Evolutionary conservation across 345 rosid genomes (phyloP), one percentile per base, ranked within the genome.

Genomic region (Populus tremula): DNA sequence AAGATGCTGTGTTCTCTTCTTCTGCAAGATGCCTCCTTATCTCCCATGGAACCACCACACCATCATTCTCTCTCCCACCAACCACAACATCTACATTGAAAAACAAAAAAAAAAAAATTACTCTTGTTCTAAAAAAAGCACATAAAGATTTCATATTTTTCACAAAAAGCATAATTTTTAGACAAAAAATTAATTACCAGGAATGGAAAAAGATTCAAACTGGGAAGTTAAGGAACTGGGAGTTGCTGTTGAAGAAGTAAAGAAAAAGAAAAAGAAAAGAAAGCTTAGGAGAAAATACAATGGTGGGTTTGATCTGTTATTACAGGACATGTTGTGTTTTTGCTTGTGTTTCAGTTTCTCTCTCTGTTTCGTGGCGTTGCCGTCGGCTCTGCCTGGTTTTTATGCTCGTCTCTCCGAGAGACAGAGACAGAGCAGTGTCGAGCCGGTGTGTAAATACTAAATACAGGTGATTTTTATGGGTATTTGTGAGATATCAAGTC

Each of bases 21-120:
- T 64, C 94, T 39, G 82, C 92, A 75, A 91, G 90, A 59, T 73
- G 82, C 85, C 98, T 92, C 84, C 87, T 86, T 73, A 67, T 74
- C 80, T 84, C 82, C 97, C 82, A 77, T 80, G 79, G 79, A 69
- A 71, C 79, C 76, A 73, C 80, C 45, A 70, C 14, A 16, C 35
- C 86, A n/a, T 13, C 87, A 69, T 74, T 75, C 62, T 69, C 69
- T 23, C 65, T 7, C 47, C 38, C 76, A 49, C 66, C 69, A 70
- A 12, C 47, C 33, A n/a, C 80, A 33, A 21, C 78, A 45, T 61
- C 84, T 62, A 31, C 20, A 33, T 8, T 20, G 69, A 23, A n/a
- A 43, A 71, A 5, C 49, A 38, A 36, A 64, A 4, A 11, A 64
- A 4, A 11, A 4, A 33, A 31, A 21, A 21, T 14, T 36, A 39